These are phyloP conservation scores for Lachancea cidri DNA, from an alignment of 805 yeast genomes.

Conservation along the genomic window DNA sequence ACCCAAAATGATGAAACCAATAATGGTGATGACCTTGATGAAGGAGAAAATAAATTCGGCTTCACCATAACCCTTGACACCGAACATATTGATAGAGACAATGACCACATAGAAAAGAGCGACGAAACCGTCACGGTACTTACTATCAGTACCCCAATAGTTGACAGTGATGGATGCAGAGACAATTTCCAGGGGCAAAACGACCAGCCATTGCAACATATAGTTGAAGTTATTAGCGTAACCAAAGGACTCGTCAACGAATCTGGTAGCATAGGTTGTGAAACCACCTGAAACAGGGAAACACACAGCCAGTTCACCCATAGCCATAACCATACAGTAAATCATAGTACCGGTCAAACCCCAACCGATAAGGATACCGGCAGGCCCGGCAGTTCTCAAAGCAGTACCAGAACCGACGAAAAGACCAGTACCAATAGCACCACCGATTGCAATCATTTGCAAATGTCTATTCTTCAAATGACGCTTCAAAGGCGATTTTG, in stretches of 20 bases:
- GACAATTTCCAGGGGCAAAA: conserved; percentile 46
- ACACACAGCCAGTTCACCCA: conserved; percentile 56
- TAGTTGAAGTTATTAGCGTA: conserved; percentile 58
- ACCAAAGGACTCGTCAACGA: conserved; percentile 56
- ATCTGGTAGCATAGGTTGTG: conserved; percentile 50
- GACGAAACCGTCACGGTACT: conserved; percentile 45
- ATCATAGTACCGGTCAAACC: conserved; percentile 49
- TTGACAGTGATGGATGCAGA: conserved; percentile 50
- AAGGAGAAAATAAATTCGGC: conserved; percentile 47
- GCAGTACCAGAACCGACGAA: conserved; percentile 69
- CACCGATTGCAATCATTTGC: conserved; percentile 68
- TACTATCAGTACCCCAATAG: conserved; percentile 42
- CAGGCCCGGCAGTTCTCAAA: conserved; percentile 62
- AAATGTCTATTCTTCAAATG: conserved; percentile 48
- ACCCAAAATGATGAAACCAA: conserved; percentile 51
- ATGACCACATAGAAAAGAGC: conserved; percentile 44
- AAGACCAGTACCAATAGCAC: conserved; percentile 69
- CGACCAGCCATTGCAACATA: conserved; percentile 45
- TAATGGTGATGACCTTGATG: conserved; percentile 44
- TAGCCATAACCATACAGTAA: conserved; percentile 52
- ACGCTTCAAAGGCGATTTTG: conserved; percentile 52
- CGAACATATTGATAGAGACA: conserved; percentile 45
- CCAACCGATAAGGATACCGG: conserved; percentile 51
- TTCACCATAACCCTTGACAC: conserved; percentile 50
- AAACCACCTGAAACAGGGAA: conserved; percentile 65